These are phyloP conservation scores for Clathrus columnatus DNA, from an alignment of 768 basidiomycete genomes.

Conservation along the genomic window DNA sequence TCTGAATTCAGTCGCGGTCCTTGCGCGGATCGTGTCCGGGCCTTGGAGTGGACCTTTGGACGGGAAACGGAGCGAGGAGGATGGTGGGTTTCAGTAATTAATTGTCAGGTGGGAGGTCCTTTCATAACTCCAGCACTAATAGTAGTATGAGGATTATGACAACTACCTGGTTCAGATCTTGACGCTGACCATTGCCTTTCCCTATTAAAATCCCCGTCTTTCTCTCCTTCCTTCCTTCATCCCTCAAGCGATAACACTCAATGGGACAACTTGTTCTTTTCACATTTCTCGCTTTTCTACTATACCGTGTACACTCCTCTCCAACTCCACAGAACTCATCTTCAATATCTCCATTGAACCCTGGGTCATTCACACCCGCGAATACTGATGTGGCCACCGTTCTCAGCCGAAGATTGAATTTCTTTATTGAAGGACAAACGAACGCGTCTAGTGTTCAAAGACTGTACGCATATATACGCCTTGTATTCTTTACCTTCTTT, in stretches of 20 bases:
- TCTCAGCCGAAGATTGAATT: not conserved
- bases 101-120: too few relatives aligned
- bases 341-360: not conserved
- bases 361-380: not conserved
- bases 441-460: not conserved
- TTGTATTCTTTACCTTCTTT: not conserved
- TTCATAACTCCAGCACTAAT: too few relatives aligned
- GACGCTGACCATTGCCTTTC: too few relatives aligned
- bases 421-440: not conserved
- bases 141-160: too few relatives aligned
- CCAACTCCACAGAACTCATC: not conserved
- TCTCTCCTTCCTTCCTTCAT: not conserved
- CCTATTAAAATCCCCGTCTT: not conserved
- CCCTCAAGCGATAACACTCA: not conserved
- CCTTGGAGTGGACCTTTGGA: too few relatives aligned
- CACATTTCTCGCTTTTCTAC: not conserved
- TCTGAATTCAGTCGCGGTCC: too few relatives aligned
- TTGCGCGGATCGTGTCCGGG: too few relatives aligned
- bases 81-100: too few relatives aligned
- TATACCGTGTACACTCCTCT: not conserved
- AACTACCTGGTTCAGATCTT: too few relatives aligned
- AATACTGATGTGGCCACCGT: not conserved
- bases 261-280: not conserved
- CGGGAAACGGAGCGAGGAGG: too few relatives aligned
- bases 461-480: not conserved